Evolutionary conservation across 108 stramenopile species (phyloP), one percentile per base, ranked within the genome.

Genomic region (Cyclotella kingstonii): DNA sequence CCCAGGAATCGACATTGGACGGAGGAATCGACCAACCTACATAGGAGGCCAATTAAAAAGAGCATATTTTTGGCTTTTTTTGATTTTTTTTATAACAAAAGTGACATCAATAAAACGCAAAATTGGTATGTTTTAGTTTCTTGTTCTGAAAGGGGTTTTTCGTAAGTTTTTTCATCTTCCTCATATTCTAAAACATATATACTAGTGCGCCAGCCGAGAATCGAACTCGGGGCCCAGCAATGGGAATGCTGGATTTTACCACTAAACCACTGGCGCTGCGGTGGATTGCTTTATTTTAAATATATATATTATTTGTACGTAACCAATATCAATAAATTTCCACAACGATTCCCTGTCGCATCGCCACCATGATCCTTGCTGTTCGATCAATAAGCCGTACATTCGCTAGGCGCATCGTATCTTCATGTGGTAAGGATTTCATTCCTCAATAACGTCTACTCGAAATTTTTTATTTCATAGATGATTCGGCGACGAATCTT

Each of bases 211-310:
- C 67, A 79, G 78, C 78, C 78, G 78, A 55, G 78, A 79, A 79
- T 79, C 78, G 78, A 79, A 79, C 78, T 55, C 78, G 78, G 78
- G 78, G 78, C 72, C 65, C 54, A 70, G 64, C 78, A 67, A 79
- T 79, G 78, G 78, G 68, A 79, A 79, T 68, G 73, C 58, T 70
- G 47, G 65, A 79, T 79, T 73, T 79, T 75, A 70, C 78, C 78
- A 79, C 78, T 79, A 74, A 58, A 59, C 49, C 48, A 59, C 40
- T 41, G 30, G 56, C n/a, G n/a, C n/a, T n/a, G n/a, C n/a, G n/a
- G n/a, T n/a, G n/a, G n/a, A n/a, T n/a, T n/a, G n/a, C n/a, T n/a
- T n/a, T n/a, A n/a, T n/a, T n/a, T n/a, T n/a, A n/a, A n/a, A n/a
- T n/a, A n/a, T n/a, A n/a, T n/a, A n/a, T n/a, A n/a, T n/a, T n/a